phyloP scores from a whole-genome alignment of 768 basidiomycete genomes.

The Terana coerulea region DNA sequence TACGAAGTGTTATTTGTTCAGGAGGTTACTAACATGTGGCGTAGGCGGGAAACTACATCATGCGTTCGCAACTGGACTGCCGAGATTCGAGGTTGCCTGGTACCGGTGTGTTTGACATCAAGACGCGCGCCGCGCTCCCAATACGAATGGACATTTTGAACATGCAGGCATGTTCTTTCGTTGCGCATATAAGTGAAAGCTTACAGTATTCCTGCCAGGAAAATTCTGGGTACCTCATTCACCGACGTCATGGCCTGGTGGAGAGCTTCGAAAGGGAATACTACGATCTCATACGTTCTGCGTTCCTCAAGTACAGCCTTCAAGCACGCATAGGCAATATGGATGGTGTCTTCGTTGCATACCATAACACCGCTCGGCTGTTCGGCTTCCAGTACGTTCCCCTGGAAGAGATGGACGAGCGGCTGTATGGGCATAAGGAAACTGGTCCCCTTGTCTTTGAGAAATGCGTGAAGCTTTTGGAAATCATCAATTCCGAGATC shows the following conservation, averaged over 20 bases:
- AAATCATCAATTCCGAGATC: constrained; percentile 58
- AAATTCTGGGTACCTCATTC: constrained; percentile 77
- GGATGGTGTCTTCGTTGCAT: constrained; percentile 90
- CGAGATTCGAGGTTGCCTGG: constrained; percentile 78
- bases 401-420: constrained; percentile 81
- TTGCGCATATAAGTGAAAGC: not conserved
- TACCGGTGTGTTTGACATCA: constrained; percentile 92
- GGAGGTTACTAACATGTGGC: not conserved
- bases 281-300: constrained; percentile 90
- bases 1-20: too few relatives aligned
- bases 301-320: constrained; percentile 95
- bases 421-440: constrained; percentile 60
- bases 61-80: constrained; percentile 96
- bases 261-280: constrained; percentile 93
- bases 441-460: constrained; percentile 75
- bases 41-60: constrained; percentile 64
- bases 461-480: constrained; percentile 68
- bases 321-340: constrained; percentile 96
- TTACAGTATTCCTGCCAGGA: constrained; percentile 46
- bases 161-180: constrained; percentile 47
- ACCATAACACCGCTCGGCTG: constrained; percentile 81
- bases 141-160: constrained; percentile 86
- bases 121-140: constrained; percentile 84
- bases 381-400: constrained; percentile 96
- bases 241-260: constrained; percentile 51